Evolutionary conservation across 129 eudicot genomes (phyloP).

Genomic region (Lonicera japonica): DNA sequence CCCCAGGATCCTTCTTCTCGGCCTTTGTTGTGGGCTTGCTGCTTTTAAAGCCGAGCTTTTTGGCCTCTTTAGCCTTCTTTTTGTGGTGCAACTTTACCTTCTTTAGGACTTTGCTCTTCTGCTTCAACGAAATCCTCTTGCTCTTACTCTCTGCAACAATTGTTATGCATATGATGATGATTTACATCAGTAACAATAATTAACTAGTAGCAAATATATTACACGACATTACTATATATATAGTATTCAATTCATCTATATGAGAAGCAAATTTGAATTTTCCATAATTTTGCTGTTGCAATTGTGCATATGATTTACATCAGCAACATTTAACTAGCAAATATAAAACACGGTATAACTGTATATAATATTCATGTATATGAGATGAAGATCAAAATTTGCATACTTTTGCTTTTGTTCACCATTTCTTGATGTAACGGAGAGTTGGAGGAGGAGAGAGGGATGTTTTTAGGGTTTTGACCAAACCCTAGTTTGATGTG

Average conservation of each 20-base stretch:
- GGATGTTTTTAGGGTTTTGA: constrained; percentile 31
- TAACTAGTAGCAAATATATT: not conserved
- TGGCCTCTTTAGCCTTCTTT: constrained; percentile 89
- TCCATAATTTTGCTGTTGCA: constrained; percentile 78
- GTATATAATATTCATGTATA: too few relatives aligned
- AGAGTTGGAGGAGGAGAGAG: constrained; percentile 2
- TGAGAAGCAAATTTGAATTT: not conserved
- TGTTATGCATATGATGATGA: too few relatives aligned
- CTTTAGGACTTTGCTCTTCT: constrained; percentile 69
- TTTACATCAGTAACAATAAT: not conserved
- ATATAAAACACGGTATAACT: too few relatives aligned
- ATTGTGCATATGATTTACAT: too few relatives aligned
- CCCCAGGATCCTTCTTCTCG: constrained; percentile 75
- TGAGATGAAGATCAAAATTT: not conserved
- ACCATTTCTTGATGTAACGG: constrained; percentile 33
- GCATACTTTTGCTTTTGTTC: constrained; percentile 85
- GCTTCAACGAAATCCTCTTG: constrained; percentile 67
- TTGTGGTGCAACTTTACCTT: constrained; percentile 78
- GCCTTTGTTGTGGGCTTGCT: constrained; percentile 59
- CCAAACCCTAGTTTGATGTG: too few relatives aligned
- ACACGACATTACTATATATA: too few relatives aligned
- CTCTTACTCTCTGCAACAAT: constrained; percentile 97
- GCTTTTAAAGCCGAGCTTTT: constrained; percentile 64
- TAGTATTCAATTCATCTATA: too few relatives aligned
- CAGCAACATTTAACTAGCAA: not conserved